Conservation (phyloP, 139 green algal species). For the Coelastrella sp. region DNA sequence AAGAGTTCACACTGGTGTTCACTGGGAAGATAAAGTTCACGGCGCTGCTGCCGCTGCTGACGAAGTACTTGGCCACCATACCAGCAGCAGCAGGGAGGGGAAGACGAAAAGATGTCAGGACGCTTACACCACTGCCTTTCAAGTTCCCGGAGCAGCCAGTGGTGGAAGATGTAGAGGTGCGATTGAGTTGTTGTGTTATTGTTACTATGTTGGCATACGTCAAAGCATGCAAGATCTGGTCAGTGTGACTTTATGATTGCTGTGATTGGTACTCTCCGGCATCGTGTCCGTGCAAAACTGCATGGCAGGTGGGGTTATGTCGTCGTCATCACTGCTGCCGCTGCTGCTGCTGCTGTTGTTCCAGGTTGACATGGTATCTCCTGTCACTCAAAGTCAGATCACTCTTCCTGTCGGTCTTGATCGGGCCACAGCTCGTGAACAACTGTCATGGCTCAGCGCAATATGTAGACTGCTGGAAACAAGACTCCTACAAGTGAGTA, state of each 20-base stretch:
- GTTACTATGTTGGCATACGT: background rate
- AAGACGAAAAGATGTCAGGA: background rate
- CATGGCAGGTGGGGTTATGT: background rate
- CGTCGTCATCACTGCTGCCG: background rate
- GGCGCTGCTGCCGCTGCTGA: constrained; percentile 20
- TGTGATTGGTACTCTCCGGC: no score
- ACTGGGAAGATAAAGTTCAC: constrained; percentile 55
- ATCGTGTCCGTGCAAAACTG: background rate
- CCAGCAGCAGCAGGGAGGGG: background rate
- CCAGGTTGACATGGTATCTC: constrained; percentile 77
- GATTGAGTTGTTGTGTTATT: background rate
- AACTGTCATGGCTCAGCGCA: constrained; percentile 59
- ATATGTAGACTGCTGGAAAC: constrained; percentile 78
- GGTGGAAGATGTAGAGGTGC: constrained; percentile 78
- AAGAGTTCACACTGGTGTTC: constrained; percentile 81
- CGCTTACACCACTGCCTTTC: constrained; percentile 77
- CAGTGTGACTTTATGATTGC: no score
- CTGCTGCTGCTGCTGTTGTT: background rate
- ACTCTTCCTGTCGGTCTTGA: constrained; percentile 80
- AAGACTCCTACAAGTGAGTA: constrained; percentile 66
- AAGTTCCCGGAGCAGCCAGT: constrained; percentile 72
- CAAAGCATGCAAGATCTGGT: no score
- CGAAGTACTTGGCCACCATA: constrained; percentile 37
- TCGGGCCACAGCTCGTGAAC: constrained; percentile 40
- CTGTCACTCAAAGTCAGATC: constrained; percentile 75